Evolutionary conservation across 352 stramenopile genomes (phyloP).

Genomic region (Pythium chondricola): DNA sequence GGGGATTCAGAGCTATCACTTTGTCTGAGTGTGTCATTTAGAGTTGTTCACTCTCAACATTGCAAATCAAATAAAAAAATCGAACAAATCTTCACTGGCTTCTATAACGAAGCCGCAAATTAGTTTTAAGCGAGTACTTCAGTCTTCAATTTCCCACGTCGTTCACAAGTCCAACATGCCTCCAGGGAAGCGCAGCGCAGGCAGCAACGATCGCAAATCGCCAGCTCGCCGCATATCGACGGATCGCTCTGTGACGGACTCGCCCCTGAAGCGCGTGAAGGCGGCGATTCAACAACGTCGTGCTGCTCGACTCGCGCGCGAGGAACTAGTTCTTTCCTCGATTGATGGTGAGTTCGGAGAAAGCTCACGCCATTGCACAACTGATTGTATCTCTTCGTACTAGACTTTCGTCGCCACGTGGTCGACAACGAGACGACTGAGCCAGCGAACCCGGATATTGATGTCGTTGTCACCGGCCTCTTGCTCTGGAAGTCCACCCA

Average conservation of each 20-base stretch:
- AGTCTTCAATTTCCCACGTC: neutral
- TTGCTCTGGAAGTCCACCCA: constrained; percentile 7
- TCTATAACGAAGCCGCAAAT: no score
- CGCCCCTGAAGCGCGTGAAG: neutral
- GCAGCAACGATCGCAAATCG: neutral
- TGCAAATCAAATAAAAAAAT: no score
- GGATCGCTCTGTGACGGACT: neutral
- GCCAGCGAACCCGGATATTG: neutral
- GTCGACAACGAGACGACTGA: neutral
- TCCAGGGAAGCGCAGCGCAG: neutral
- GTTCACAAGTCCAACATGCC: neutral
- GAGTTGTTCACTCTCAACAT: no score
- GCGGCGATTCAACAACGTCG: neutral
- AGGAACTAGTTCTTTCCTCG: neutral
- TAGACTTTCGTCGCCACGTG: neutral
- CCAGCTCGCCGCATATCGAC: neutral
- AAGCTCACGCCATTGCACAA: neutral
- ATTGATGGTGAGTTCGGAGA: no score
- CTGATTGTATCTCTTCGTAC: neutral
- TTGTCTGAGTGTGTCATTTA: no score
- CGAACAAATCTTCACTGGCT: no score
- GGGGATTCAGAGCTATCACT: no score
- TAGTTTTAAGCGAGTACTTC: no score
- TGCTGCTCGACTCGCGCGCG: neutral
- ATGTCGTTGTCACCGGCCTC: constrained; percentile 1